Evolutionary conservation across 768 basidiomycete genomes (phyloP).

Genomic region (Leccinum broughii): DNA sequence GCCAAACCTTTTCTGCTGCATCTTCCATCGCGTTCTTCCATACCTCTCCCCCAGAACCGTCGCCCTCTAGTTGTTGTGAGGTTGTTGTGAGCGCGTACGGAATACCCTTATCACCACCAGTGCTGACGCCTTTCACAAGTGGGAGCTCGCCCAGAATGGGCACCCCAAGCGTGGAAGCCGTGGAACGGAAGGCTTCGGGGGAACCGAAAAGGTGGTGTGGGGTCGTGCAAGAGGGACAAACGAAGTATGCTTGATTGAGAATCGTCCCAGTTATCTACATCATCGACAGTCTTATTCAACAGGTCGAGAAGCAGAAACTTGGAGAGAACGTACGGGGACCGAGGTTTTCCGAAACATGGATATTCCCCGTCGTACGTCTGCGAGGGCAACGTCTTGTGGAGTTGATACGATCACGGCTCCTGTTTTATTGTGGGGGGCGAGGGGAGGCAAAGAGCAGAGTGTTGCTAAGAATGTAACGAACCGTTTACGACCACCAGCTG

Average conservation of each 20-base stretch:
- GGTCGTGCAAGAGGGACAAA: conserved; percentile 70
- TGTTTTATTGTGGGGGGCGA: conserved; percentile 30
- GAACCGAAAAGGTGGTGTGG: conserved; percentile 72
- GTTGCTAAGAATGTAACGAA: conserved; percentile 34
- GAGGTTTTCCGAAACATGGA: conserved; percentile 88
- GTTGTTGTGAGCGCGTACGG: conserved; percentile 44
- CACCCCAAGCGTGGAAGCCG: conserved; percentile 57
- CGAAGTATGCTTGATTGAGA: conserved; percentile 85
- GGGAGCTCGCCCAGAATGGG: conserved; percentile 80
- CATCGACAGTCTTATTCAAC: neutral
- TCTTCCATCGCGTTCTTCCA: conserved; percentile 36
- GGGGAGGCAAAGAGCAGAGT: neutral
- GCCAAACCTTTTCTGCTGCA: conserved; percentile 34
- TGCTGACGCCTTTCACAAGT: conserved; percentile 72
- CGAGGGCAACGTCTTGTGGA: conserved; percentile 90
- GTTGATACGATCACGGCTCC: conserved; percentile 94
- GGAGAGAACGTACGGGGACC: conserved; percentile 65
- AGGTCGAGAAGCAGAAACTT: neutral
- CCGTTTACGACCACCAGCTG: conserved; percentile 86
- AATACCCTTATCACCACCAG: conserved; percentile 66
- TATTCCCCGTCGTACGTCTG: conserved; percentile 91
- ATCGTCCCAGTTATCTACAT: conserved; percentile 80
- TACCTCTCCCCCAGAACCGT: conserved; percentile 30
- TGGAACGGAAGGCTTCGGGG: conserved; percentile 58
- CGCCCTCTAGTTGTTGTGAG: conserved; percentile 13